Conservation (phyloP, 495 filamentous ascomycete genomes). For the Echria macrotheca region DNA sequence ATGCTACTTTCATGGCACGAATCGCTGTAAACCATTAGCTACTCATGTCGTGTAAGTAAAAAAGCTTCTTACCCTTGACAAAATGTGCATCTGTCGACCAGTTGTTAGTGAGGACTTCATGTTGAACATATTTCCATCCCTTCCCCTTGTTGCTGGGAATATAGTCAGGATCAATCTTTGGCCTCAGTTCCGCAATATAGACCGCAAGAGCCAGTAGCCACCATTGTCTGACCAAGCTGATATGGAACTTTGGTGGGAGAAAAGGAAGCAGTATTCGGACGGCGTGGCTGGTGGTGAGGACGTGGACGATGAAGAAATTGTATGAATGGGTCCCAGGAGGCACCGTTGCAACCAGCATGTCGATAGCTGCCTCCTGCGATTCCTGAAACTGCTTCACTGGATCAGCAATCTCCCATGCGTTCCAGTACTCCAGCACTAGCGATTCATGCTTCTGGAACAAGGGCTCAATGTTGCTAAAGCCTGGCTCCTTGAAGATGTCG, state of each 20-base stretch:
- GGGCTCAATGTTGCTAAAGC: slow-evolving; percentile 56
- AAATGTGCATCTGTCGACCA: slow-evolving; percentile 71
- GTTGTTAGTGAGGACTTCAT: slow-evolving; percentile 59
- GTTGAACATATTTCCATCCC: slow-evolving; percentile 70
- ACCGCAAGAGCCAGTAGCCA: slow-evolving; percentile 76
- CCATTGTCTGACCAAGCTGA: slow-evolving; percentile 73
- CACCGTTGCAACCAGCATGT: slow-evolving; percentile 61
- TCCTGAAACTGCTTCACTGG: slow-evolving; percentile 67
- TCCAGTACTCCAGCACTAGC: slow-evolving; percentile 79
- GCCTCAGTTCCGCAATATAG: slow-evolving; percentile 70
- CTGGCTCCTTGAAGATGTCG: slow-evolving; percentile 52
- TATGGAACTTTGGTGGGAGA: slow-evolving; percentile 66
- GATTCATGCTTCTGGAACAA: slow-evolving; percentile 65
- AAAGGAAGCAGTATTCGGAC: slow-evolving; percentile 77
- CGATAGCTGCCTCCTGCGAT: slow-evolving; percentile 69
- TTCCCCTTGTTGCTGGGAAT: slow-evolving; percentile 60
- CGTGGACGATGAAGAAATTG: slow-evolving; percentile 81
- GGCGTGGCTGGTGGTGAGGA: slow-evolving; percentile 80
- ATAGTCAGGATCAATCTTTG: slow-evolving; percentile 58
- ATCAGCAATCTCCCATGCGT: slow-evolving; percentile 65
- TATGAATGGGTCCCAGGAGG: slow-evolving; percentile 55
- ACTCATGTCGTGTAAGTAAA: no score
- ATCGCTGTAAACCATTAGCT: slow-evolving; percentile 43
- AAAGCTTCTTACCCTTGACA: slow-evolving; percentile 56
- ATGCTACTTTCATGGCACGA: slow-evolving; percentile 66